Evolutionary conservation across 2,329 filamentous ascomycete species (phyloP), one percentile per base, ranked within the genome.

Genomic region (Penicillium crustosum): DNA sequence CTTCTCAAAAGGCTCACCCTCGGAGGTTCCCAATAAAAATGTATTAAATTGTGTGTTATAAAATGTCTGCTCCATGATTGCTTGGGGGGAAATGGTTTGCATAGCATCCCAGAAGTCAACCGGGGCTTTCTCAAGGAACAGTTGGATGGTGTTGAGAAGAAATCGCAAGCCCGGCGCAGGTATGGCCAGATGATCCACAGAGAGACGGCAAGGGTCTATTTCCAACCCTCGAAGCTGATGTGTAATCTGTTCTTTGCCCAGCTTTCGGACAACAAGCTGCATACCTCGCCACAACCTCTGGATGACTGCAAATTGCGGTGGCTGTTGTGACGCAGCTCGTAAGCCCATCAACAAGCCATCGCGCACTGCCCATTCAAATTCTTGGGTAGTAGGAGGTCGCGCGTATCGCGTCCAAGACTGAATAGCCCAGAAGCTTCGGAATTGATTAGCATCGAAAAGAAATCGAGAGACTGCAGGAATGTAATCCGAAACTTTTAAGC

Each of bases 91-190:
- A 50, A 93, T 90, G 31, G 91, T 85, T 50, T 89, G 88, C 77
- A 96, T 88, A 2, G 91, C 88, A 66, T 91, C 89, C 93, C 93
- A 97, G 66, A 97, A 94, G 44, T 90, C 89, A 54, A 83, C 84
- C 0, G 91, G 83, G 0, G 90, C 89, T 66, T 90, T 92, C 62
- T 87, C 83, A 52, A 97, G 79, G 17, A 97, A 82, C 13, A 80
- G 80, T 44, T 84, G 85, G 60, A 96, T 83, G 1, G 88, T 86
- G 55, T 86, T 85, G 45, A 96, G 81, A 17, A 94, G 80, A 57
- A 87, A 82, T 13, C 86, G 80, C 58, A 96, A 80, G 23, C 89
- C 84, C 2, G 79, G 64, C 82, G 83, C 67, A 82, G 81, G 67
- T 83, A 81, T 68, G 80, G 83, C 70, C 82, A 96, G 71, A 85